phyloP scores from a whole-genome alignment of 805 yeast species.

The Phaffomyces opuntiae region DNA sequence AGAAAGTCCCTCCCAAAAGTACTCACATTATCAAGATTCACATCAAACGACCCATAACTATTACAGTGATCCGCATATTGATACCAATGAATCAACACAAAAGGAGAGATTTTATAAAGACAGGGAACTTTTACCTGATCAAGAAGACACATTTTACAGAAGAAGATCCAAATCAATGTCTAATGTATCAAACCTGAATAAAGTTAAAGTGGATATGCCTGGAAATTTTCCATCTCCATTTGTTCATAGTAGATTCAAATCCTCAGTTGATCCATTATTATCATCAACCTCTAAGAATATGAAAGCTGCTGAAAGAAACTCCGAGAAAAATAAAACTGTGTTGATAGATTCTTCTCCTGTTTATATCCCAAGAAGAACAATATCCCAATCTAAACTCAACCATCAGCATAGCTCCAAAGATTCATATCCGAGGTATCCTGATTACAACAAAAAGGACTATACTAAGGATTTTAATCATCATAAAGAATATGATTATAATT shows the following conservation, averaged over 20 bases:
- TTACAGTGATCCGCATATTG: background rate
- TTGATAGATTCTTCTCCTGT: slow-evolving; percentile 9
- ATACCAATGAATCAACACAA: background rate
- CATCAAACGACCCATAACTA: background rate
- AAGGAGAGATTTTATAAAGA: slow-evolving; percentile 9
- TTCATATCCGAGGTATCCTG: no score
- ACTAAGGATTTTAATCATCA: no score
- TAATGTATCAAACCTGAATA: background rate
- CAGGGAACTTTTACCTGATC: slow-evolving; percentile 16
- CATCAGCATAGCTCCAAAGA: no score
- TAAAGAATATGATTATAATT: no score
- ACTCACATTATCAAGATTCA: slow-evolving; percentile 3
- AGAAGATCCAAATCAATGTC: slow-evolving; percentile 6
- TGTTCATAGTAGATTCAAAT: background rate
- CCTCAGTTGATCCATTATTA: slow-evolving; percentile 1
- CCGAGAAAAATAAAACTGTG: slow-evolving; percentile 3
- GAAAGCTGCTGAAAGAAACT: slow-evolving; percentile 2
- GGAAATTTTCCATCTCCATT: slow-evolving; percentile 24
- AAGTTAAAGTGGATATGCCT: slow-evolving; percentile 12
- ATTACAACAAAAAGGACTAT: no score
- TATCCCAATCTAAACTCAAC: background rate
- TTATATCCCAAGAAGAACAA: slow-evolving; percentile 12
- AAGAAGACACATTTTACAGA: slow-evolving; percentile 5
- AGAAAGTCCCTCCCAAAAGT: slow-evolving; percentile 21
- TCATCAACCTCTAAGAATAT: slow-evolving; percentile 10